Base-by-base conservation (phyloP, 129 eudicot genomes). In the Oenanthe sinensis region DNA sequence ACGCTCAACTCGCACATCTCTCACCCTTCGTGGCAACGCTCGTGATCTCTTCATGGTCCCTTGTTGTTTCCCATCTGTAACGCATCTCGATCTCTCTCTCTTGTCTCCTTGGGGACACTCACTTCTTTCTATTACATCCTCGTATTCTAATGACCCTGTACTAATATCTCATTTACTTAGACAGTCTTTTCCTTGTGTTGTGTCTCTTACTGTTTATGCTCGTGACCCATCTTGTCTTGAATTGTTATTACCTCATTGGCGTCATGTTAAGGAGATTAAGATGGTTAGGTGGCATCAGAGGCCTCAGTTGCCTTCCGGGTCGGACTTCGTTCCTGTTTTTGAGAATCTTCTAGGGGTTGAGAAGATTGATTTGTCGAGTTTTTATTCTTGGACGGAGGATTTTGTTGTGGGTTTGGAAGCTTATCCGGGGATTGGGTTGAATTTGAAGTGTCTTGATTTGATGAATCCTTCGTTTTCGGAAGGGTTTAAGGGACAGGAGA, bases 271-370 rank as follows among this genome's bases (percentile, higher is more conserved):
- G 2, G 74, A 78, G 19, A 75, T 96, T 20, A 96, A 92, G 86
- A 89, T 96, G 33, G 93, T 96, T 24, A 75, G 99, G 4, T 96
- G 99, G 99, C 99, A 96, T 69, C 97, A 92, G 71, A 83, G 99
- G 17, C 97, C 97, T 0, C 92, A 70, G 37, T 60, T 79, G 2
- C 80, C 85, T 30, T 62, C 82, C 8, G 99, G 88, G 5, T 84
- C 87, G 0, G 99, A 96, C 80, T 82, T 92, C 14, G 0, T 71
- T 40, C 78, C 89, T 1, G 22, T 96, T 33, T 81, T 96, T 16
- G 80, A 82, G 8, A 75, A 80, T 6, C 82, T 84, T 19, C 1
- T 3, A 1, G n/a, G 16, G 0, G 26, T 92, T 0, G 42, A 24
- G 4, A 78, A 86, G 3, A 82, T 95, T 3, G 96, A 96, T 87